Percentiles rank a stretch among this genome's conserved stretches.
These are phyloP conservation scores for Saturnispora sanitii DNA, from an alignment of 805 yeast genomes.

Conservation along the genomic window DNA sequence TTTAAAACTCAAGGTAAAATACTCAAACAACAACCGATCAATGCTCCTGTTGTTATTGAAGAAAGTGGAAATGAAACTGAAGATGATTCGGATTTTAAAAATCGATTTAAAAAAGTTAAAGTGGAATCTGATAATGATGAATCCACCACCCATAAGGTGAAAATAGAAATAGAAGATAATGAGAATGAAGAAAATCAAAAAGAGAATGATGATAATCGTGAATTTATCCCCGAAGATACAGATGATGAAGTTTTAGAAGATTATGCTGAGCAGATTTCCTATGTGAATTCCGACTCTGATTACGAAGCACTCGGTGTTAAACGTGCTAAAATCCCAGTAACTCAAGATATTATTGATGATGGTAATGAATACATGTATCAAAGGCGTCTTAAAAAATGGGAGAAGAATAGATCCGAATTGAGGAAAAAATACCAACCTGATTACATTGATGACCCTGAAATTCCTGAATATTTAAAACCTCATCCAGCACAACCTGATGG, in stretches of 20 bases:
- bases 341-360: constrained; percentile 43
- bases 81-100: constrained; percentile 1
- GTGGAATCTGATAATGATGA: constrained; percentile 16
- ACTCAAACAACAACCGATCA: no score
- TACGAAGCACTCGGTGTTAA: constrained; percentile 11
- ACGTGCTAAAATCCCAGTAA: not conserved
- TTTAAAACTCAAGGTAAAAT: no score
- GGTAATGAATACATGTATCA: constrained; percentile 67
- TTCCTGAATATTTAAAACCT: constrained; percentile 60
- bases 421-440: constrained; percentile 27
- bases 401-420: constrained; percentile 36
- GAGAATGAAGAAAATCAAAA: constrained; percentile 6
- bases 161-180: constrained; percentile 10
- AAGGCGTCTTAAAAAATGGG: constrained; percentile 54
- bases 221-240: constrained; percentile 13
- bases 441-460: constrained; percentile 19
- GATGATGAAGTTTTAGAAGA: constrained; percentile 17
- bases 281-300: no score
- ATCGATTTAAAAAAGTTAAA: constrained; percentile 4
- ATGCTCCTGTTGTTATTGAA: no score
- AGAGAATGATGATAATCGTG: constrained; percentile 1
- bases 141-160: constrained; percentile 20
- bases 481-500: constrained; percentile 78
- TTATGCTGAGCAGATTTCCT: constrained; percentile 6
- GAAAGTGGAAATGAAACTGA: constrained; percentile 9